Evolutionary conservation across 805 yeast species (phyloP).

Genomic region (Komagataella pseudopastoris): DNA sequence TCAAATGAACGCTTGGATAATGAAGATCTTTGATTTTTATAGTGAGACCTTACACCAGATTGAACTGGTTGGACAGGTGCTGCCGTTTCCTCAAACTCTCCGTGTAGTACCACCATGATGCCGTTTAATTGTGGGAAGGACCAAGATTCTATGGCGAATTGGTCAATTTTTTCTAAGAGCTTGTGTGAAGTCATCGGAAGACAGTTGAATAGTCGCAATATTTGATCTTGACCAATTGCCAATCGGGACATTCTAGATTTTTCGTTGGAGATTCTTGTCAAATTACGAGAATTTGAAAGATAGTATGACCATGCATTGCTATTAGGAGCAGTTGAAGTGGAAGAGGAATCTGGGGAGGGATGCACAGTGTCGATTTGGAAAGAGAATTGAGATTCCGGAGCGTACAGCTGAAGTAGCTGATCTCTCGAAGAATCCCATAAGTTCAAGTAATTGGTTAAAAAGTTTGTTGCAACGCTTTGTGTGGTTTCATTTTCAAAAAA

Average conservation of each 20-base stretch:
- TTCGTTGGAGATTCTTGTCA: slow-evolving; percentile 44
- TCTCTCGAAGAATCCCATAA: slow-evolving; percentile 73
- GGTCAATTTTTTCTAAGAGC: slow-evolving; percentile 43
- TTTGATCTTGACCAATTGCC: slow-evolving; percentile 55
- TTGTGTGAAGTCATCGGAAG: slow-evolving; percentile 75
- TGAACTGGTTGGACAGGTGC: slow-evolving; percentile 28
- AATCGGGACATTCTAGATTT: slow-evolving; percentile 46
- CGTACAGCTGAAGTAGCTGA: slow-evolving; percentile 61
- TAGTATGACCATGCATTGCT: slow-evolving; percentile 45
- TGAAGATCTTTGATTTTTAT: slow-evolving; percentile 8
- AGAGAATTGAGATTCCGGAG: slow-evolving; percentile 77
- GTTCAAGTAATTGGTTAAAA: slow-evolving; percentile 60
- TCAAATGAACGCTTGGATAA: slow-evolving; percentile 69
- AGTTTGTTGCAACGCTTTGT: slow-evolving; percentile 60
- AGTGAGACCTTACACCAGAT: not conserved
- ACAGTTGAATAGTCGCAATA: slow-evolving; percentile 43
- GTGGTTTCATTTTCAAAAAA: slow-evolving; percentile 74
- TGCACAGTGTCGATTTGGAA: slow-evolving; percentile 49
- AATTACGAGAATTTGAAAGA: slow-evolving; percentile 62
- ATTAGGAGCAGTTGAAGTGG: slow-evolving; percentile 3
- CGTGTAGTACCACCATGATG: slow-evolving; percentile 70
- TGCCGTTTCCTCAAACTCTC: slow-evolving; percentile 61
- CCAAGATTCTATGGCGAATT: slow-evolving; percentile 69
- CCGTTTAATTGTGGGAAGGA: slow-evolving; percentile 63
- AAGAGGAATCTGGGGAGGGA: slow-evolving; percentile 4